These are phyloP conservation scores for Linnemannia hyalina DNA, from an alignment of 192 early-diverging fungal genomes.

Conservation along the genomic window DNA sequence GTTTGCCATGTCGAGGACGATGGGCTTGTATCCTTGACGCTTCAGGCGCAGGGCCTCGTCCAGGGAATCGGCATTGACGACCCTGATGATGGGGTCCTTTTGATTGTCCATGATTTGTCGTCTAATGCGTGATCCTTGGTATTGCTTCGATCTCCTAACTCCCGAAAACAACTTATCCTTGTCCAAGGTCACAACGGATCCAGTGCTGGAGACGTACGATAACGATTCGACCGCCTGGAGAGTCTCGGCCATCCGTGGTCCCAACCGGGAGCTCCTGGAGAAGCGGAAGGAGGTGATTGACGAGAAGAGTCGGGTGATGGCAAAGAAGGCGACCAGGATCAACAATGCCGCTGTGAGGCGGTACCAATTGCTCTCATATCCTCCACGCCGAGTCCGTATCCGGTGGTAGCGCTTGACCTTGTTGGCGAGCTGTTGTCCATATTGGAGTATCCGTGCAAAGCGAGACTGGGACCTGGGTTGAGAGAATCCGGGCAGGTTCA, in stretches of 20 bases:
- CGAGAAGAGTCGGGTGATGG: slow-evolving; percentile 15
- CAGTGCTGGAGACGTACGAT: slow-evolving; percentile 38
- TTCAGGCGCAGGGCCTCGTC: slow-evolving; percentile 54
- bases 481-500: slow-evolving; percentile 30
- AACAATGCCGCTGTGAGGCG: slow-evolving; percentile 8
- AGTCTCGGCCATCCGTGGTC: slow-evolving; percentile 48
- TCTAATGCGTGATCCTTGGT: slow-evolving; percentile 40
- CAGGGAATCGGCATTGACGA: slow-evolving; percentile 51
- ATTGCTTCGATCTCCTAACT: slow-evolving; percentile 40
- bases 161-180: slow-evolving; percentile 48
- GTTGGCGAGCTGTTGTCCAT: slow-evolving; percentile 22
- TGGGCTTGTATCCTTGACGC: slow-evolving; percentile 51
- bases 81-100: slow-evolving; percentile 43
- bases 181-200: slow-evolving; percentile 24
- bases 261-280: slow-evolving; percentile 5
- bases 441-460: slow-evolving; percentile 12
- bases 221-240: slow-evolving; percentile 35
- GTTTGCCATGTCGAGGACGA: slow-evolving; percentile 62
- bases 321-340: slow-evolving; percentile 16
- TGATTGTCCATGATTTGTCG: slow-evolving; percentile 55
- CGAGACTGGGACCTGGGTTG: slow-evolving; percentile 26
- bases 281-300: slow-evolving; percentile 11
- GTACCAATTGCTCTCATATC: slow-evolving; percentile 45
- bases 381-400: slow-evolving; percentile 38
- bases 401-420: slow-evolving; percentile 38